Conservation (phyloP, 176 grass and related monocot species). For the Ampelocalamus luodianensis region DNA sequence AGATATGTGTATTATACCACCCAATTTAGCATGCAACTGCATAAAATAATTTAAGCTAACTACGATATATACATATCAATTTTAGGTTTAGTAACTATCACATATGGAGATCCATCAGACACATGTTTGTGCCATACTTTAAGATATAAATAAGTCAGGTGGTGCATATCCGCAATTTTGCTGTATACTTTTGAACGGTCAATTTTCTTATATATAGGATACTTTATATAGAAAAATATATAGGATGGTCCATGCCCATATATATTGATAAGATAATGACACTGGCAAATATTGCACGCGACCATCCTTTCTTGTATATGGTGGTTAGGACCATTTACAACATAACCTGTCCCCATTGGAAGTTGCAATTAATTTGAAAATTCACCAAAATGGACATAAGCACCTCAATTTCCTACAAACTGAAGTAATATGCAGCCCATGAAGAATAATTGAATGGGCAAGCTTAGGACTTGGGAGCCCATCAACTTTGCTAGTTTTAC, state of each 20-base stretch:
- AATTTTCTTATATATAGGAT: not conserved
- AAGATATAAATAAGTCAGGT: not conserved
- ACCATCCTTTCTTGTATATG: constrained; percentile 1
- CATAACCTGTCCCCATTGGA: constrained; percentile 16
- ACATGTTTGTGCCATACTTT: not conserved
- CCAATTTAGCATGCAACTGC: not conserved
- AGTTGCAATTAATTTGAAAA: constrained; percentile 9
- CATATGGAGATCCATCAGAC: not conserved
- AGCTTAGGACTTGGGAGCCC: not conserved
- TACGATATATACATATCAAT: not conserved
- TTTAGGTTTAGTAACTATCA: not conserved
- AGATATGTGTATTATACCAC: not conserved
- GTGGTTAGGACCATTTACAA: constrained; percentile 32
- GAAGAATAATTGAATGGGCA: not conserved
- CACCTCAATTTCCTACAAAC: not conserved
- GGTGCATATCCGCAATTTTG: not conserved
- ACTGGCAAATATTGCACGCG: constrained; percentile 13
- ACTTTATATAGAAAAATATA: constrained; percentile 6
- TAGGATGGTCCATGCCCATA: constrained; percentile 32
- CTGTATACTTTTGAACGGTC: not conserved
- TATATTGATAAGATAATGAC: constrained; percentile 29
- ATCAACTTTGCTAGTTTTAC: not conserved
- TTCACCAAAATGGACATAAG: not conserved
- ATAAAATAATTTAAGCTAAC: not conserved
- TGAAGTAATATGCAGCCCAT: not conserved